Percentiles rank a stretch among this genome's conserved stretches.
These are phyloP conservation scores for Exophiala oligosperma DNA, from an alignment of 2,329 filamentous ascomycete genomes.

Conservation along the genomic window DNA sequence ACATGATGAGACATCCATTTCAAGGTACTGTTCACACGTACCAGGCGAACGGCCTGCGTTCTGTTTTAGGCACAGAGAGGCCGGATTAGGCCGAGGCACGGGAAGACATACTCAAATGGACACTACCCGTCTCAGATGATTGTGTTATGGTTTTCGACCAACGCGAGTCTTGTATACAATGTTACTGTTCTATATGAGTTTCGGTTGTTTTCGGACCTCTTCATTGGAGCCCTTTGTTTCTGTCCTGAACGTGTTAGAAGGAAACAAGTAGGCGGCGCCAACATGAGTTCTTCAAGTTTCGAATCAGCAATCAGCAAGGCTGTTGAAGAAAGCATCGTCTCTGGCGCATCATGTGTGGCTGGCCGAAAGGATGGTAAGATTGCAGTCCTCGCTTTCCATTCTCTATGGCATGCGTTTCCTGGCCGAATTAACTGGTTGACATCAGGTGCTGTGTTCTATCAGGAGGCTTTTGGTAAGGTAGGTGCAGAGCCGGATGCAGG, in stretches of 20 bases:
- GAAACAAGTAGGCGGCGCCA: not conserved
- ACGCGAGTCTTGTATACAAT: too few relatives aligned
- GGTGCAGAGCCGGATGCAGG: not conserved
- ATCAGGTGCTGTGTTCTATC: not conserved
- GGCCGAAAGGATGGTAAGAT: slow-evolving; percentile 6
- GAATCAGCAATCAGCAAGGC: not conserved
- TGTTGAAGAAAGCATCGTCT: not conserved
- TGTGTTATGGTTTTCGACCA: too few relatives aligned
- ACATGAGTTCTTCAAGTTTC: not conserved
- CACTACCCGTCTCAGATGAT: too few relatives aligned
- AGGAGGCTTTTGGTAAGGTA: not conserved
- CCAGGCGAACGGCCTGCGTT: too few relatives aligned
- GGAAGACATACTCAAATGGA: too few relatives aligned
- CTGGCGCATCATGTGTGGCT: not conserved
- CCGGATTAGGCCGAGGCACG: too few relatives aligned
- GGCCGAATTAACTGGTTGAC: not conserved
- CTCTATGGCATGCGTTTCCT: too few relatives aligned
- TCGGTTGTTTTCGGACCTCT: too few relatives aligned
- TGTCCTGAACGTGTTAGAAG: too few relatives aligned
- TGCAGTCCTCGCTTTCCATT: not conserved
- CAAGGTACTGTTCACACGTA: not conserved
- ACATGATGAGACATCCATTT: slow-evolving; percentile 2
- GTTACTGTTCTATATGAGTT: too few relatives aligned
- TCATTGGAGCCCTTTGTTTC: too few relatives aligned
- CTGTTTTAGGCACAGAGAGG: too few relatives aligned